Conservation (phyloP, 495 filamentous ascomycete species). For the Aspergillus kassunensis region DNA sequence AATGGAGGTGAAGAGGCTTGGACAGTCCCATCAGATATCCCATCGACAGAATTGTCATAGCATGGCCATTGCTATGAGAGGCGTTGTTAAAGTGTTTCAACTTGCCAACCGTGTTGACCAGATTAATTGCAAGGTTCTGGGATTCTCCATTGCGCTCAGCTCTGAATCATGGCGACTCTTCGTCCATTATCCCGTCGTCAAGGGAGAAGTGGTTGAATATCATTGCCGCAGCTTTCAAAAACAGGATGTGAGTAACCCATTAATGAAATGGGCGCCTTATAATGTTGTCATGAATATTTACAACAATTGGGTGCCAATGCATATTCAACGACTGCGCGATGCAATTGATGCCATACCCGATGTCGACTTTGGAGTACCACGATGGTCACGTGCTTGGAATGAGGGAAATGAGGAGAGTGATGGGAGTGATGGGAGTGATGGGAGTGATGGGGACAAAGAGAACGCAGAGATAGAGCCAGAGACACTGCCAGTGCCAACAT, state of each 20-base stretch:
- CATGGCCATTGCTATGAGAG: background rate
- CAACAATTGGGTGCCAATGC: background rate
- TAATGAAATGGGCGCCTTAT: background rate
- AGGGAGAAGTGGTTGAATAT: background rate
- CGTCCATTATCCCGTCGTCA: background rate
- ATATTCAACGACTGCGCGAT: background rate
- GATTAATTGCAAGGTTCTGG: background rate
- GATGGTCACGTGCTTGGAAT: too few relatives aligned
- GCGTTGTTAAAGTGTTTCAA: background rate
- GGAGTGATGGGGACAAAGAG: too few relatives aligned
- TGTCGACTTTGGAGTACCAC: background rate
- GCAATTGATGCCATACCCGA: background rate
- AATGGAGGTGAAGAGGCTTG: background rate
- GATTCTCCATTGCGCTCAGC: background rate
- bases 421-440: too few relatives aligned
- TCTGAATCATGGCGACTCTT: too few relatives aligned
- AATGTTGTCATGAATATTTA: background rate
- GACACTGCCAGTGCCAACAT: too few relatives aligned
- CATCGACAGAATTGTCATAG: background rate
- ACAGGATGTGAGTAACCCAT: background rate
- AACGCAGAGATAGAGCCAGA: too few relatives aligned
- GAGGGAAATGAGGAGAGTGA: background rate
- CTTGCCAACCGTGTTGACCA: background rate
- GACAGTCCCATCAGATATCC: background rate
- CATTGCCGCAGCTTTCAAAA: background rate